phyloP scores from a whole-genome alignment of 2,329 filamentous ascomycete species.

The Aspergillus tanneri region DNA sequence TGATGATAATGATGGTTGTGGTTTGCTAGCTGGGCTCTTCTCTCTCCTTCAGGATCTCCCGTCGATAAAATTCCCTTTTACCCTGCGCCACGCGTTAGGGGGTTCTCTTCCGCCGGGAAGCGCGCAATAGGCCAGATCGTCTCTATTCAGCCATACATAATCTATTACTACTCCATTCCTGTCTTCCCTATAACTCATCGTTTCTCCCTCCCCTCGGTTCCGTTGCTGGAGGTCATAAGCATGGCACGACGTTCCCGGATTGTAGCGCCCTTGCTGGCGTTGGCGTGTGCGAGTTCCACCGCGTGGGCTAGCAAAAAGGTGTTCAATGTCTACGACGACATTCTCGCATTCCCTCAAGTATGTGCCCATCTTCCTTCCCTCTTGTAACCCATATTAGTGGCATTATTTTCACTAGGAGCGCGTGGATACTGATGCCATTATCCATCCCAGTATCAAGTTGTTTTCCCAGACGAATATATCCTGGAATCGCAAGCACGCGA shows the following conservation, averaged over 20 bases:
- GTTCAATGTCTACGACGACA: slow-evolving; percentile 86
- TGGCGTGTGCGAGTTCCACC: slow-evolving; percentile 32
- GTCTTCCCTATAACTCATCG: neutral
- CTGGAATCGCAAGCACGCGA: slow-evolving; percentile 67
- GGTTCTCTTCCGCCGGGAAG: neutral
- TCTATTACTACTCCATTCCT: neutral
- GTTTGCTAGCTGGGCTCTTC: neutral
- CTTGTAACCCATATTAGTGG: neutral
- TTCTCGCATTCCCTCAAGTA: slow-evolving; percentile 85
- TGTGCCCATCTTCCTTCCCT: slow-evolving; percentile 17
- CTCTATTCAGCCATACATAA: neutral
- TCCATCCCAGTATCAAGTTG: slow-evolving; percentile 69
- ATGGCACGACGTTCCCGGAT: slow-evolving; percentile 28
- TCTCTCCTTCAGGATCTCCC: neutral
- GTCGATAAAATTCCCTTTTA: neutral
- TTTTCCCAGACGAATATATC: slow-evolving; percentile 71
- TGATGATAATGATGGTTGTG: neutral
- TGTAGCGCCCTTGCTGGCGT: slow-evolving; percentile 30
- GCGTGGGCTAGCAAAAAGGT: slow-evolving; percentile 55
- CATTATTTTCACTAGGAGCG: too few relatives aligned
- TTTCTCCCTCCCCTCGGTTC: neutral
- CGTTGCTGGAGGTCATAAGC: neutral
- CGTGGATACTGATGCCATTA: neutral
- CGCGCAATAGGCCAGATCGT: slow-evolving; percentile 11
- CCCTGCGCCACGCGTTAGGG: neutral